Conservation (phyloP, 1,284 basidiomycete genomes). For the Pholiota adiposa region DNA sequence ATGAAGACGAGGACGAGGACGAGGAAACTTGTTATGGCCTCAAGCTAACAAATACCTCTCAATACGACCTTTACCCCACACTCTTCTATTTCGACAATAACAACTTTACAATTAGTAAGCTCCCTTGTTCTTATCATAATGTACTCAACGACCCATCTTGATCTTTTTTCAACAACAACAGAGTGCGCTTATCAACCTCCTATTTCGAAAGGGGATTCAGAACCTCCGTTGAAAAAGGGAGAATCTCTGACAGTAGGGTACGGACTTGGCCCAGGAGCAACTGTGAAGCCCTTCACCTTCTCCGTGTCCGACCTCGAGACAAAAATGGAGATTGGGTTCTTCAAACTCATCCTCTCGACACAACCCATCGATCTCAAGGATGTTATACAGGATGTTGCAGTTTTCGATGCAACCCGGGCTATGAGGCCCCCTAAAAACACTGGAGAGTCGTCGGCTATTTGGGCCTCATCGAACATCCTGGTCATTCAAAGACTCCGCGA, state of each 20-base stretch:
- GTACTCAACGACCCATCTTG: too few relatives aligned
- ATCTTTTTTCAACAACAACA: neutral
- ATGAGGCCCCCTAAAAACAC: neutral
- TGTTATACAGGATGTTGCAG: neutral
- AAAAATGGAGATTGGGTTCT: neutral
- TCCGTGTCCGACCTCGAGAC: neutral
- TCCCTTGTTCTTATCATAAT: too few relatives aligned
- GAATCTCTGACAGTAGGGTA: conserved; percentile 3
- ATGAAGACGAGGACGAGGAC: too few relatives aligned
- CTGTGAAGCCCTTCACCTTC: neutral
- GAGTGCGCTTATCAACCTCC: neutral
- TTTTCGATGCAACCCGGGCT: neutral
- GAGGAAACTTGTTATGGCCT: neutral
- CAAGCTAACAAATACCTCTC: neutral
- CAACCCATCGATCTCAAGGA: neutral
- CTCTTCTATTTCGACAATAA: neutral
- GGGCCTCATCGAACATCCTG: neutral
- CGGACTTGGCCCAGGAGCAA: neutral
- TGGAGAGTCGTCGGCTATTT: neutral
- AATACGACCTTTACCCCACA: neutral
- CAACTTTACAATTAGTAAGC: neutral
- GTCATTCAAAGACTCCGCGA: neutral
- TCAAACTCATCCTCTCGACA: neutral
- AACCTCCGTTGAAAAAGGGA: neutral
- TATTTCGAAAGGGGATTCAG: neutral